Conservation (phyloP, 371 early-diverging fungal genomes). For the Mucor velutinosus region DNA sequence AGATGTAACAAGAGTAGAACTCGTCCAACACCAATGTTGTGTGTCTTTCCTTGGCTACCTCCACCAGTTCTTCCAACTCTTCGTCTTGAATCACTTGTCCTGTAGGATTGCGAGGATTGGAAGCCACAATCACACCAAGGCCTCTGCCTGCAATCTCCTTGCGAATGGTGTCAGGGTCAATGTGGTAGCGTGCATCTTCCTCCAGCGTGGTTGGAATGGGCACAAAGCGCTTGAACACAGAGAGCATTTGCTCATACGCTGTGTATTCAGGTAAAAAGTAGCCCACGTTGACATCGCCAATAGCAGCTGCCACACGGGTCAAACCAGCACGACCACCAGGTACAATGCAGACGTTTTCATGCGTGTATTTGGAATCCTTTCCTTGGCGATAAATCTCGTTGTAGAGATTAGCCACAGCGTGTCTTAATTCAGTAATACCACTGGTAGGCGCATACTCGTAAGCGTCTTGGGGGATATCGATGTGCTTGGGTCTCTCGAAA, state of each 20-base stretch:
- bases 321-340: constrained; percentile 59
- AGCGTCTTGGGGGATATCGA: constrained; percentile 22
- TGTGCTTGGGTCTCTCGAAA: constrained; percentile 33
- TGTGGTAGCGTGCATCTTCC: constrained; percentile 43
- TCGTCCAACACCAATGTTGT: constrained; percentile 53
- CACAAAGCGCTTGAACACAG: constrained; percentile 54
- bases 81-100: constrained; percentile 53
- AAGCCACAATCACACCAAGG: constrained; percentile 48
- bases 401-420: constrained; percentile 50
- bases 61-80: constrained; percentile 38
- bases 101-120: constrained; percentile 60
- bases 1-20: constrained; percentile 57
- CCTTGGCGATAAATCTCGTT: constrained; percentile 46
- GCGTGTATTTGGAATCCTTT: constrained; percentile 46
- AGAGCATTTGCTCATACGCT: constrained; percentile 50
- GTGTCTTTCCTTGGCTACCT: constrained; percentile 40
- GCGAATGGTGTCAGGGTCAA: constrained; percentile 38
- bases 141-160: constrained; percentile 51
- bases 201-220: constrained; percentile 56
- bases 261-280: constrained; percentile 61
- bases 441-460: constrained; percentile 48
- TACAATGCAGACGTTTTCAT: constrained; percentile 55
- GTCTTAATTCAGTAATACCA: constrained; percentile 38
- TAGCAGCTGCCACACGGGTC: constrained; percentile 50
- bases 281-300: constrained; percentile 55